Conservation (phyloP, 352 stramenopile species). For the Achlya hypogyna region DNA sequence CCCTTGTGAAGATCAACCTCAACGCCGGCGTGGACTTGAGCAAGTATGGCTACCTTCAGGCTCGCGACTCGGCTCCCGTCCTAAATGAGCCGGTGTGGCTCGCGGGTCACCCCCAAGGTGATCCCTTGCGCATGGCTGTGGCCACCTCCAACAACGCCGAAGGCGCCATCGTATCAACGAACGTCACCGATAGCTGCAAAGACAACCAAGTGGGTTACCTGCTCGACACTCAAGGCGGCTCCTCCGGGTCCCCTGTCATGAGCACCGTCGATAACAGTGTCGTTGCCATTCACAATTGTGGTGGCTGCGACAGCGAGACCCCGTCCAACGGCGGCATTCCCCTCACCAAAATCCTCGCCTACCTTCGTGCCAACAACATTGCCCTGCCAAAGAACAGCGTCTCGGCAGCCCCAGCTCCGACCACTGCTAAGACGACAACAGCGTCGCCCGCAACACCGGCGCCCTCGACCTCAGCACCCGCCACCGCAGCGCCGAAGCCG, state of each 20-base stretch:
- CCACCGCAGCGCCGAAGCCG: neutral
- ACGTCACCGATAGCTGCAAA: slow-evolving; percentile 29
- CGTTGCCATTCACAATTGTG: slow-evolving; percentile 63
- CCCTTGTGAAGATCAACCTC: slow-evolving; percentile 42
- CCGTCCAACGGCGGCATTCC: slow-evolving; percentile 63
- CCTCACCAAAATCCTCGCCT: slow-evolving; percentile 43
- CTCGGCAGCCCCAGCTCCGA: neutral
- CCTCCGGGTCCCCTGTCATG: slow-evolving; percentile 60
- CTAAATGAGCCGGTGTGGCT: slow-evolving; percentile 44
- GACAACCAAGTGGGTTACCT: slow-evolving; percentile 53
- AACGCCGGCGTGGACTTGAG: slow-evolving; percentile 32
- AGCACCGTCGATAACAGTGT: slow-evolving; percentile 49
- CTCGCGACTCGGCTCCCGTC: slow-evolving; percentile 29
- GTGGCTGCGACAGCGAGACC: slow-evolving; percentile 29
- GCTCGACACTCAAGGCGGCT: slow-evolving; percentile 58
- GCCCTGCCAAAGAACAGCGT: slow-evolving; percentile 21
- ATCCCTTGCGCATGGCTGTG: slow-evolving; percentile 56
- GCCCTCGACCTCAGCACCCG: neutral
- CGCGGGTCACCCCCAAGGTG: slow-evolving; percentile 41
- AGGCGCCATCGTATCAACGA: slow-evolving; percentile 38
- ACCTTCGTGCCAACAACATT: slow-evolving; percentile 36
- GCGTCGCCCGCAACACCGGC: neutral
- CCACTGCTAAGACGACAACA: slow-evolving; percentile 21
- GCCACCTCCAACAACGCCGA: slow-evolving; percentile 28
- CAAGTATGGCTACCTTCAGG: slow-evolving; percentile 44